These are phyloP conservation scores for Citrullus amarus DNA, from an alignment of 306 rosid genomes.

Conservation along the genomic window DNA sequence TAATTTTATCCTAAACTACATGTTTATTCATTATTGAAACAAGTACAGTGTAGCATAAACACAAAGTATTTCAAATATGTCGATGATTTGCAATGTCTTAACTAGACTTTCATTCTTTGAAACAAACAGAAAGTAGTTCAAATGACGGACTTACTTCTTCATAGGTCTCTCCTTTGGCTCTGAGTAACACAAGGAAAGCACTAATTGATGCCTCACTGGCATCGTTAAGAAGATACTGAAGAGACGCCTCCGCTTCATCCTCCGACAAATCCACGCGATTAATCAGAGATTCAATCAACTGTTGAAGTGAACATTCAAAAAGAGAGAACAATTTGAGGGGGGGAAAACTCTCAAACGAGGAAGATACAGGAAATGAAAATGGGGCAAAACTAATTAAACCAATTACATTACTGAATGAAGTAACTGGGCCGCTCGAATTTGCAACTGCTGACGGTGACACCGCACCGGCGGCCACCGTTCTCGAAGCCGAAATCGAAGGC, in stretches of 20 bases:
- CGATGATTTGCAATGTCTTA: not conserved
- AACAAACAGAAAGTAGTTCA: not conserved
- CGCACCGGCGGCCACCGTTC: not conserved
- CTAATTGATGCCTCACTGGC: conserved; percentile 69
- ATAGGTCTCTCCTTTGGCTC: conserved; percentile 88
- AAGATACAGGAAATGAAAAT: not conserved
- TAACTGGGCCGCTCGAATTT: not conserved
- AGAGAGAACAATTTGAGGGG: not conserved
- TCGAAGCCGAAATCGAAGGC: not conserved
- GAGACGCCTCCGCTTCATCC: conserved; percentile 54
- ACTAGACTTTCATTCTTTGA: not conserved
- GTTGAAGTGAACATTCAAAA: not conserved
- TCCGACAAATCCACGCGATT: conserved; percentile 50
- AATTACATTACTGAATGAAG: conserved; percentile 2
- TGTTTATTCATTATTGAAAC: not conserved
- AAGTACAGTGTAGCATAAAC: not conserved
- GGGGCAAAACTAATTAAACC: not conserved
- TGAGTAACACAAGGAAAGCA: conserved; percentile 71
- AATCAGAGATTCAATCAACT: conserved; percentile 73
- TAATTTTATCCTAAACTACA: not conserved
- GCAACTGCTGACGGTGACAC: not conserved
- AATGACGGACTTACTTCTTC: conserved; percentile 50
- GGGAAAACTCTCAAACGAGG: not conserved
- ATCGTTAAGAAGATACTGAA: conserved; percentile 51
- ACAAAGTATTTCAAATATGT: not conserved